phyloP scores from a whole-genome alignment of 1,139 yeast genomes.

The Saccharomyces hybrid region DNA sequence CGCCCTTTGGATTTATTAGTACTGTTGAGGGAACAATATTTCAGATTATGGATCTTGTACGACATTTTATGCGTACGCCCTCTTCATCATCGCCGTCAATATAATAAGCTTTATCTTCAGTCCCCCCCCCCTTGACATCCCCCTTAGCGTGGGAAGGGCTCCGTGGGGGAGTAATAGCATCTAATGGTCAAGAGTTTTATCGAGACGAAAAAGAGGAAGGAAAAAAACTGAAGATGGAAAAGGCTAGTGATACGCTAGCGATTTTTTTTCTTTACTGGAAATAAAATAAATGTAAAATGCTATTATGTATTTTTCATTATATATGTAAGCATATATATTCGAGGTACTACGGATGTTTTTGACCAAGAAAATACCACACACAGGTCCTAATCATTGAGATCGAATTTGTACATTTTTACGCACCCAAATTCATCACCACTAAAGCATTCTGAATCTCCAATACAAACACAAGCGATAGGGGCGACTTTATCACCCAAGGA shows the following conservation, averaged over 20 bases:
- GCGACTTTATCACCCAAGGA: slow-evolving; percentile 28
- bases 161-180: not conserved
- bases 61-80: not conserved
- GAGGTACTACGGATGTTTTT: not conserved
- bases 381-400: slow-evolving; percentile 24
- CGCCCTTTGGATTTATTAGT: not conserved
- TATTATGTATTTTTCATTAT: not conserved
- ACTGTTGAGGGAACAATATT: not conserved
- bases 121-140: slow-evolving; percentile 1
- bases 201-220: not conserved
- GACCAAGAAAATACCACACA: not conserved
- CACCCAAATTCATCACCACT: slow-evolving; percentile 85
- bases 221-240: not conserved
- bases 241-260: not conserved
- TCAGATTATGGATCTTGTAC: not conserved
- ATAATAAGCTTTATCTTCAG: not conserved
- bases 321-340: not conserved
- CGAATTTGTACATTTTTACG: slow-evolving; percentile 78
- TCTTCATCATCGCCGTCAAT: not conserved
- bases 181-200: not conserved
- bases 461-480: slow-evolving; percentile 79
- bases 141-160: not conserved
- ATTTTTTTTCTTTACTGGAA: not conserved
- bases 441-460: slow-evolving; percentile 84
- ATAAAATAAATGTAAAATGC: not conserved